Conservation (phyloP, 2,329 filamentous ascomycete genomes). For the Fusarium brachygibbosum region DNA sequence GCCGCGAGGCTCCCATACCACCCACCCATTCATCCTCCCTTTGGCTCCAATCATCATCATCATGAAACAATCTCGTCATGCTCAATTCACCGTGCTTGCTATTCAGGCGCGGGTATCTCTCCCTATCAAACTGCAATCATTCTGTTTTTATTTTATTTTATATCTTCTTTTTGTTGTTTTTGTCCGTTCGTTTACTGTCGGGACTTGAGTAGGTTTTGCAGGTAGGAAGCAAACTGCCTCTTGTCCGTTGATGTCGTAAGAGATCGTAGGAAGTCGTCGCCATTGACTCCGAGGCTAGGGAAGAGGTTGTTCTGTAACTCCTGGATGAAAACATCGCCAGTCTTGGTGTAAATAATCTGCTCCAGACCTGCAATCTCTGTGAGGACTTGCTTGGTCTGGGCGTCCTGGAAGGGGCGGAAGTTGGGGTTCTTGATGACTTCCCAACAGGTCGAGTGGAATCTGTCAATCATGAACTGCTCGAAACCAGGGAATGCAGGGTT, state of each 20-base stretch:
- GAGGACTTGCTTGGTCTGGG: slow-evolving; percentile 88
- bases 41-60: slow-evolving; percentile 27
- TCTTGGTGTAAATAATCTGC: slow-evolving; percentile 91
- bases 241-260: slow-evolving; percentile 71
- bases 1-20: slow-evolving; percentile 45
- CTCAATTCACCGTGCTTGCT: slow-evolving; percentile 17
- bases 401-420: slow-evolving; percentile 85
- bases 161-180: slow-evolving; percentile 11
- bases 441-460: slow-evolving; percentile 93
- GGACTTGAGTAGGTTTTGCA: slow-evolving; percentile 69
- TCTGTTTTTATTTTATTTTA: not conserved
- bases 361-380: slow-evolving; percentile 89
- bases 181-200: slow-evolving; percentile 49
- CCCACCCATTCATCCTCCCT: slow-evolving; percentile 8
- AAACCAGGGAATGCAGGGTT: slow-evolving; percentile 83
- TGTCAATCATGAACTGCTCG: slow-evolving; percentile 88
- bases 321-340: slow-evolving; percentile 82
- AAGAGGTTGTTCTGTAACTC: slow-evolving; percentile 75
- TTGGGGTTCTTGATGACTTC: slow-evolving; percentile 82
- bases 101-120: slow-evolving; percentile 7
- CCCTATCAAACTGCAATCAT: slow-evolving; percentile 11
- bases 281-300: slow-evolving; percentile 73
- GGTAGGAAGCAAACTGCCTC: slow-evolving; percentile 74
- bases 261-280: slow-evolving; percentile 69
- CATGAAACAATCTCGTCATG: slow-evolving; percentile 20